Base-by-base conservation (phyloP, 805 yeast species). In the Clavispora fructus region DNA sequence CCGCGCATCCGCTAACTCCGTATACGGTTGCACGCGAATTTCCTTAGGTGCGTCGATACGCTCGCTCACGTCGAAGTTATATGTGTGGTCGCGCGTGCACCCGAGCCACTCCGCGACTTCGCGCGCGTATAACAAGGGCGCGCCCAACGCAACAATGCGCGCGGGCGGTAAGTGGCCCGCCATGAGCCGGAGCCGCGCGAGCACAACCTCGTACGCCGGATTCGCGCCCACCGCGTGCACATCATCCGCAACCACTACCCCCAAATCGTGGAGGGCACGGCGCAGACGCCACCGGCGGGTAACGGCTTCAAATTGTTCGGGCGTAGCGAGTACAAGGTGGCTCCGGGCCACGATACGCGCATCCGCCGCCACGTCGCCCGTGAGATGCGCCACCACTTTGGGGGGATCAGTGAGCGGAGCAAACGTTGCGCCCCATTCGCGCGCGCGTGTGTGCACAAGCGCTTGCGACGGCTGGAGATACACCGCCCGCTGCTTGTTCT, bases 51-150 rank as follows among this genome's bases (percentile, higher is more conserved):
- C 80, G 38, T 67, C 59, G 8, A 70, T 67, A 46, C 92, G 70
- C 39, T 81, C 83, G 42, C 68, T 68, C 0, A 95, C 82, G 14
- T 80, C 75, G 60, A 85, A 90, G 56, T 89, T 90, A 68, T 73
- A 88, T 6, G 83, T 72, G 41, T 80, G 72, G 17, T 64, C 68
- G 55, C 80, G 83, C 1, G 74, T 55, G 25, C 85, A 83, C 2
- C 94, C 95, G 27, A 94, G 64, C 97, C 98, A 94, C 44, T 84
- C 87, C 1, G 87, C 92, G 47, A 91, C 64, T 52, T 88, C 96
- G 43, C 79, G 73, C 3, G 85, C 87, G 58, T 83, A 86, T 0
- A 94, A 80, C 35, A 92, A 61, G 1, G 95, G 80, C 0, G 80
- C 73, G 0, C 87, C 73, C 23, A 92, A 66, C 0, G 80, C 91